Base-by-base conservation (phyloP, 2,329 filamentous ascomycete species). In the Mollisia scopiformis region DNA sequence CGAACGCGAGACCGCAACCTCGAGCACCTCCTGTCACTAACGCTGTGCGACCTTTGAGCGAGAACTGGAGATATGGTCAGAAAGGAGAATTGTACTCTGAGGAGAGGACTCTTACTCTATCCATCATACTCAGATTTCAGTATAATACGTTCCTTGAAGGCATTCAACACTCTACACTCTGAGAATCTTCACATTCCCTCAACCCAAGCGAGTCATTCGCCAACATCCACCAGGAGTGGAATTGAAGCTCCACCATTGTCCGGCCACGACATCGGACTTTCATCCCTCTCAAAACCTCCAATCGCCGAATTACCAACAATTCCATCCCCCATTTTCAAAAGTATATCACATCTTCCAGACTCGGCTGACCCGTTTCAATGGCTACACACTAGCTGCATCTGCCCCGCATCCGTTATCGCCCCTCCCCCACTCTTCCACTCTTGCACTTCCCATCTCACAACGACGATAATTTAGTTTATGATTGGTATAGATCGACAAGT, bases 21-120 rank as follows among this genome's bases (percentile, higher is more conserved):
- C 76, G 71, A 8, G 77, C 76, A n/a, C 78, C 80, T 21, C 80
- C 79, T 1, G 80, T 81, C 5, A 81, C 74, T 14, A 80, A 69
- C 8, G 78, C 78, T 4, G 76, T 79, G 41, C 78, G 75, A 21
- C 78, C 78, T 67, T 76, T 72, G n/a, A 82, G 71, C 2, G 78
- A 80, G 66, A 81, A 81, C 74, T 43, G 31, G 30, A n/a, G n/a
- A 51, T 23, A 23, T 27, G 14, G 23, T 41, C 21, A 23, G 23
- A 30, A 19, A 21, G 19, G 7, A n/a, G 23, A n/a, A 46, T 55
- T 21, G 21, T 43, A 10, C 7, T 10, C 56, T 54, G 27, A 14
- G 49, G 28, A 27, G 39, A 25, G 16, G 5, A 37, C 11, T 46
- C 52, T 51, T 52, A 60, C 58, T 56, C 58, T 55, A 27, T 56